Evolutionary conservation across 1,284 basidiomycete species (phyloP), one percentile per base, ranked within the genome.

Genomic region (Ceratobasidium sp.): DNA sequence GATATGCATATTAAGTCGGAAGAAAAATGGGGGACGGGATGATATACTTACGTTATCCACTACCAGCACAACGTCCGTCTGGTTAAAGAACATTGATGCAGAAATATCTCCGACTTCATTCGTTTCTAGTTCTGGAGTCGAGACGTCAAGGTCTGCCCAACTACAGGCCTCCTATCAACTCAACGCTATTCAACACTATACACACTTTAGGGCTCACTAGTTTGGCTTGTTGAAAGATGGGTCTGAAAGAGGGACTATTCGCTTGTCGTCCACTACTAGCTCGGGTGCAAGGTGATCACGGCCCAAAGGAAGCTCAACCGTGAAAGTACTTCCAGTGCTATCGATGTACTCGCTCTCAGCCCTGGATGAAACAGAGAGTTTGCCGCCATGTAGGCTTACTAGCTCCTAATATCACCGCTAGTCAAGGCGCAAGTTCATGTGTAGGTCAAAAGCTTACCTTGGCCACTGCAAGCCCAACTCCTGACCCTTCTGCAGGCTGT

Each of bases 391-490:
- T 9, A 84, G 79, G 52, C 80, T 80, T 59, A 84, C 83, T 15
- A 84, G 82, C 67, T 84, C 82, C 80, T 77, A 70, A 62, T 6
- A 52, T 1, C 26, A 28, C 33, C 13, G 15, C 12, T 38, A 40
- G 33, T 26, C 17, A n/a, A 12, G n/a, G 26, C 57, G 13, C n/a
- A 54, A 6, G 26, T n/a, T n/a, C 52, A 54, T 17, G 23, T 54
- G 23, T 4, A 54, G 64, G 15, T 46, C 28, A 61, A 7, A 17
- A 17, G 46, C 44, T 2, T 48, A 67, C 79, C 40, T 76, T 81
- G 9, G 83, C 84, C 9, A 84, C 77, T 28, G 83, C 81, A 9
- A 84, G 78, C 5, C 83, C 83, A 67, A 84, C 83, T 6, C 83
- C 83, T 6, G 83, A 84, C 7, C 83, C 83, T 79, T 83, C 83